A percentile compares a stretch with the other conserved stretches of the same genome.
Conservation (phyloP, 73 alveolate species). For the Paramecium sexaurelia region DNA sequence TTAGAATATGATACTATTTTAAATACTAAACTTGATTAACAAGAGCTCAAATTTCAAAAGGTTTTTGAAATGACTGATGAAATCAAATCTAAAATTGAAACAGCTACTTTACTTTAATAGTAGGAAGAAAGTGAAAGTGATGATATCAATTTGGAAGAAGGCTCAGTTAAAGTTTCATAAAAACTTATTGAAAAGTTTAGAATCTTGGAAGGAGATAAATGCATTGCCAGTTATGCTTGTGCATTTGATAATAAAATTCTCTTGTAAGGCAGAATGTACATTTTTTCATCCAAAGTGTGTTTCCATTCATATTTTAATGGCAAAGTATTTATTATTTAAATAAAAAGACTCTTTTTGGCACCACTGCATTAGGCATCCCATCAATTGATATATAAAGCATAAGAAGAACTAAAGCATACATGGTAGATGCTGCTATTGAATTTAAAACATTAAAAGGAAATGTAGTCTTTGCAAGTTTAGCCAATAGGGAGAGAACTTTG, state of each 20-base stretch:
- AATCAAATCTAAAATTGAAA: neutral
- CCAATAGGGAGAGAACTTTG: constrained; percentile 16
- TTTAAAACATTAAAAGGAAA: constrained; percentile 42
- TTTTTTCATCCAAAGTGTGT: constrained; percentile 71
- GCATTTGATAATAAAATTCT: constrained; percentile 70
- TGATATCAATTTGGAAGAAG: constrained; percentile 40
- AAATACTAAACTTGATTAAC: neutral
- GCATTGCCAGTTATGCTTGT: constrained; percentile 71
- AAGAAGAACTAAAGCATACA: constrained; percentile 44
- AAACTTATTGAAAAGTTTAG: constrained; percentile 42
- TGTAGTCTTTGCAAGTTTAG: constrained; percentile 11
- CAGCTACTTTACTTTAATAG: neutral
- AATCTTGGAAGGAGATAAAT: constrained; percentile 60
- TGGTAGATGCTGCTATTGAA: constrained; percentile 43
- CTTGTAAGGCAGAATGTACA: constrained; percentile 76
- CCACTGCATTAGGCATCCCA: constrained; percentile 74
- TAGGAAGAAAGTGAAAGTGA: constrained; percentile 28
- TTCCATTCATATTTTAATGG: constrained; percentile 80
- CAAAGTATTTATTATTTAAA: constrained; percentile 14
- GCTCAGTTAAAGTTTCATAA: constrained; percentile 47
- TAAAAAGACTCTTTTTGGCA: constrained; percentile 75
- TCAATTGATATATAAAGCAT: constrained; percentile 56
- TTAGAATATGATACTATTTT: neutral
- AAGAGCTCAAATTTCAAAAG: neutral
- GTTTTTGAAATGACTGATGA: constrained; percentile 41